These are phyloP conservation scores for Backusella luteola DNA, from an alignment of 192 early-diverging fungal species.

Conservation along the genomic window DNA sequence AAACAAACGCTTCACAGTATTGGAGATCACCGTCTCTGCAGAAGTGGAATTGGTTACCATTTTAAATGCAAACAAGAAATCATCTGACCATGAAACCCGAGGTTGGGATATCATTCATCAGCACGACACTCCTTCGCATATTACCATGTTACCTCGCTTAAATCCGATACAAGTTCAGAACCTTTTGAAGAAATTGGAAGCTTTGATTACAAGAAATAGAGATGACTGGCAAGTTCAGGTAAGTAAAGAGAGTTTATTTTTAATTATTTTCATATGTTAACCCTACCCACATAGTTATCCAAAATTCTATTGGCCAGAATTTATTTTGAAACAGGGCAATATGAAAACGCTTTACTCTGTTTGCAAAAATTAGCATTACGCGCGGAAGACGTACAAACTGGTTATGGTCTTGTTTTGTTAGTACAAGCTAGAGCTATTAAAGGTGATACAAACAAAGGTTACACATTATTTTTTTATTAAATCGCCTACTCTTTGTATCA, in stretches of 20 bases:
- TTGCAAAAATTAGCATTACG: slow-evolving; percentile 37
- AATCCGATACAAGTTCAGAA: neutral
- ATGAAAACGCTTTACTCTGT: slow-evolving; percentile 40
- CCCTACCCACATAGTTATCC: slow-evolving; percentile 25
- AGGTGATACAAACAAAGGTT: slow-evolving; percentile 25
- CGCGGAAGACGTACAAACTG: slow-evolving; percentile 35
- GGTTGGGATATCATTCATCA: slow-evolving; percentile 13
- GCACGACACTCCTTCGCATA: slow-evolving; percentile 3
- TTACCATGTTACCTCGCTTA: neutral
- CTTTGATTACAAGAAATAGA: neutral
- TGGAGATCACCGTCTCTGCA: neutral
- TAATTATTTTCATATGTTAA: neutral
- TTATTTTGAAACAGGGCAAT: slow-evolving; percentile 52
- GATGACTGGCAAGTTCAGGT: slow-evolving; percentile 11
- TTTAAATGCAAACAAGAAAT: slow-evolving; percentile 1
- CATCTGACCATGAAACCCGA: neutral
- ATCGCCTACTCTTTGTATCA: neutral
- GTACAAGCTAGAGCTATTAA: slow-evolving; percentile 56
- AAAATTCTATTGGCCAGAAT: slow-evolving; percentile 54
- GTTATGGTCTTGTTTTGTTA: slow-evolving; percentile 57
- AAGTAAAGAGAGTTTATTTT: neutral
- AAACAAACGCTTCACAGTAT: neutral
- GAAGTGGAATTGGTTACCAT: slow-evolving; percentile 2
- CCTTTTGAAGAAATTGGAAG: neutral
- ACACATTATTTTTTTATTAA: neutral